Base-by-base conservation (phyloP, 495 filamentous ascomycete species). In the Geoglossum glabrum region DNA sequence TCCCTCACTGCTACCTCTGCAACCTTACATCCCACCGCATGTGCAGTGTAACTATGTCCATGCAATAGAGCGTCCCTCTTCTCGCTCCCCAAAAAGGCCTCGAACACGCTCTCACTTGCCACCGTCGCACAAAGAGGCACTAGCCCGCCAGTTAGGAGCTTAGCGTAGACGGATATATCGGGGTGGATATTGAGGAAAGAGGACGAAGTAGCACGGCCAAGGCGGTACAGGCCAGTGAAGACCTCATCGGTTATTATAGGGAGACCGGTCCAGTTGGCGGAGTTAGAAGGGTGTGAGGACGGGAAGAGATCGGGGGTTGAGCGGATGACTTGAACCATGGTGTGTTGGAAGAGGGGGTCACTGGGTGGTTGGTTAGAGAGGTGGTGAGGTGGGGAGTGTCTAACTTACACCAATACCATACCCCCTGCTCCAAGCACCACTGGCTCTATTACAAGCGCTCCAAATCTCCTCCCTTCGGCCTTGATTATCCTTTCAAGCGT, bases 31-130 rank as follows among this genome's bases (percentile, higher is more conserved):
- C 85, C 85, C 9, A 88, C 74, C 0, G 85, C 72, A 65, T 90
- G 84, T 2, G 84, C 85, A 0, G 85, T 90, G 62, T 90, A 90
- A 63, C 83, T 86, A 67, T 90, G 85, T 0, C 85, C 85, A 61
- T 90, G 85, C 34, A 90, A 72, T 34, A 90, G 67, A 0, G 84
- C 85, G 58, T 86, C 81, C 13, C 74, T 75, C 70, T 87, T 88
- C 38, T 84, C 76, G 0, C 73, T 72, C 28, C 79, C 78, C 3
- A 77, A 67, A 61, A 88, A 88, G 1, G 79, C 76, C n/a, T 77
- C 60, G 63, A 85, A 90, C 52, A 90, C 82, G 54, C 76, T 77
- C 54, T 85, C 69, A 60, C 81, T 85, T 2, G 85, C 84, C 1
- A 81, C 67, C 0, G 85, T 90, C 1, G 76, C 73, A 62, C 79